phyloP scores from a whole-genome alignment of 2,329 filamentous ascomycete species.

The Rhexocercosporidium sp. region DNA sequence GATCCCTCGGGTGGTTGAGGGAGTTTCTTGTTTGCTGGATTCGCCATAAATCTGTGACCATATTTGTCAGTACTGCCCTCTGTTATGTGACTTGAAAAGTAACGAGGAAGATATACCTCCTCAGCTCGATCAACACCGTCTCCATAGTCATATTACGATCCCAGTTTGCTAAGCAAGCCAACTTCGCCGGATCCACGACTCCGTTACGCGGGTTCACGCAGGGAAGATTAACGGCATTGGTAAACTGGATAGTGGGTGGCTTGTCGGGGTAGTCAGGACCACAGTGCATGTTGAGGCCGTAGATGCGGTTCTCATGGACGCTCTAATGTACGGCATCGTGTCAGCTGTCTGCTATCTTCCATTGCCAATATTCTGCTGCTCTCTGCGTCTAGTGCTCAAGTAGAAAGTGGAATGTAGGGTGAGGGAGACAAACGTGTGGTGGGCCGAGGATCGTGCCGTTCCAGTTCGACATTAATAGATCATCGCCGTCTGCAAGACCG shows the following conservation, averaged over 20 bases:
- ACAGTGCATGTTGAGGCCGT: slow-evolving; percentile 97
- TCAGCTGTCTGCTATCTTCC: background rate
- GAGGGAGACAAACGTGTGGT: slow-evolving; percentile 74
- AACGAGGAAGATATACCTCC: slow-evolving; percentile 59
- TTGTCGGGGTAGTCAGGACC: slow-evolving; percentile 86
- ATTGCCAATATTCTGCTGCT: background rate
- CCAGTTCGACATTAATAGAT: slow-evolving; percentile 98
- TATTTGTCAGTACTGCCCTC: slow-evolving; percentile 60
- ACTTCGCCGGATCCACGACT: slow-evolving; percentile 77
- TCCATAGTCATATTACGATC: slow-evolving; percentile 95
- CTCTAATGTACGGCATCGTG: slow-evolving; percentile 60
- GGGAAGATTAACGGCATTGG: slow-evolving; percentile 94
- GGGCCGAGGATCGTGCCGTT: slow-evolving; percentile 97
- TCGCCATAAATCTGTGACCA: slow-evolving; percentile 68
- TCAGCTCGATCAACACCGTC: slow-evolving; percentile 84
- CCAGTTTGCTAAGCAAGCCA: slow-evolving; percentile 89
- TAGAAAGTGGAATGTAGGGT: background rate
- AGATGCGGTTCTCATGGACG: slow-evolving; percentile 98
- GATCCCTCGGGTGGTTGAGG: slow-evolving; percentile 90
- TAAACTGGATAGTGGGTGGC: slow-evolving; percentile 89
- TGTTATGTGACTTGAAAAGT: background rate
- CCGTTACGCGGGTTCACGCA: slow-evolving; percentile 85
- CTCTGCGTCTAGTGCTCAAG: background rate
- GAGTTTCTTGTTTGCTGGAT: slow-evolving; percentile 90
- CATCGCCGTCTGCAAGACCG: slow-evolving; percentile 90